These are phyloP conservation scores for Pilaira anomala DNA, from an alignment of 192 early-diverging fungal genomes.

Conservation along the genomic window DNA sequence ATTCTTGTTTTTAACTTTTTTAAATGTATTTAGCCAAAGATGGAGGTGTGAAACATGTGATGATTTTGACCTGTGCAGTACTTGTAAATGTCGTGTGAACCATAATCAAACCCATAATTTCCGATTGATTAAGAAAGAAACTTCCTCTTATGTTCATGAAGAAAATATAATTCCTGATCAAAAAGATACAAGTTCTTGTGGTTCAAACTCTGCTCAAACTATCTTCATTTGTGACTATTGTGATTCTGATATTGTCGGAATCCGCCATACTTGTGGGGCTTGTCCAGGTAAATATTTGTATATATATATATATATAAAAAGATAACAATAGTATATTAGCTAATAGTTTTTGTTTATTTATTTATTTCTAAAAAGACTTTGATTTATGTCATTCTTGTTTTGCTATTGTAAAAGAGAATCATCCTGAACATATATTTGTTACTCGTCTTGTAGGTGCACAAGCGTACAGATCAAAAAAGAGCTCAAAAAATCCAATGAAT, in stretches of 20 bases:
- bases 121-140: neutral
- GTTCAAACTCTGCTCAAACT: neutral
- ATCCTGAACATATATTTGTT: conserved; percentile 45
- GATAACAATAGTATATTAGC: too few species aligned
- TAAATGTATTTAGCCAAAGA: conserved; percentile 2
- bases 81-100: conserved; percentile 29
- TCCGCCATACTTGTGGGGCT: conserved; percentile 57
- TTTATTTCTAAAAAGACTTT: conserved; percentile 50
- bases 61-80: conserved; percentile 53
- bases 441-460: conserved; percentile 4
- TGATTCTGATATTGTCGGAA: conserved; percentile 45
- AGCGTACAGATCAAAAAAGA: neutral
- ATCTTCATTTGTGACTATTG: conserved; percentile 53
- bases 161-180: neutral
- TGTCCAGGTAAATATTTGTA: conserved; percentile 31
- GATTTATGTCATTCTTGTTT: conserved; percentile 60
- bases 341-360: too few species aligned
- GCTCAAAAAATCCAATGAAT: conserved; percentile 29
- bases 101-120: conserved; percentile 20
- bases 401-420: conserved; percentile 35
- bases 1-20: neutral
- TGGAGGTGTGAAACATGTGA: conserved; percentile 56
- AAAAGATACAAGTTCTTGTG: neutral
- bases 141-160: neutral
- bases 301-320: neutral